phyloP scores from a whole-genome alignment of 2,329 filamentous ascomycete genomes.

The Beauveria sp. region DNA sequence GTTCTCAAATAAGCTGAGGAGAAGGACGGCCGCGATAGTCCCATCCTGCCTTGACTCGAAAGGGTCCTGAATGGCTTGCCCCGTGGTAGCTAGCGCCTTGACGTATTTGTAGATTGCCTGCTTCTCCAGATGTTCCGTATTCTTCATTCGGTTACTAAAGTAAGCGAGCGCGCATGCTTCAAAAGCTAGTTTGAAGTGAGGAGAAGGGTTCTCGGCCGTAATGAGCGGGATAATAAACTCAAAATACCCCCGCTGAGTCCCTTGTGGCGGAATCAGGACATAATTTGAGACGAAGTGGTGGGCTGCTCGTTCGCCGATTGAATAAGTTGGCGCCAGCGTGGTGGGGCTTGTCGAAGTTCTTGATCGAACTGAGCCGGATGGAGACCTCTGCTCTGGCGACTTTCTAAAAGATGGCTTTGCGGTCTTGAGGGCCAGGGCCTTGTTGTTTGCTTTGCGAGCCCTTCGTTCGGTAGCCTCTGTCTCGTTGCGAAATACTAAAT shows the following conservation, averaged over 20 bases:
- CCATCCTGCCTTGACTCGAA: slow-evolving; percentile 43
- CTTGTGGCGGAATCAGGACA: slow-evolving; percentile 44
- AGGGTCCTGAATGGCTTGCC: slow-evolving; percentile 45
- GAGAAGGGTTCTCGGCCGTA: slow-evolving; percentile 33
- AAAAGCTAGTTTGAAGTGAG: slow-evolving; percentile 49
- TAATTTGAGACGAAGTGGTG: slow-evolving; percentile 57
- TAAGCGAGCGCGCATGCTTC: slow-evolving; percentile 52
- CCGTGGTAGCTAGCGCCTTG: slow-evolving; percentile 45
- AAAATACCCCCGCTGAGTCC: slow-evolving; percentile 47
- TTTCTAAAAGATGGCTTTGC: slow-evolving; percentile 20
- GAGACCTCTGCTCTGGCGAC: neutral
- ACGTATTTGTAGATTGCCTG: slow-evolving; percentile 46
- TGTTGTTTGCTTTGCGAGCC: slow-evolving; percentile 49
- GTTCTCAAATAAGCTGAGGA: slow-evolving; percentile 54
- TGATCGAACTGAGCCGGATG: slow-evolving; percentile 13
- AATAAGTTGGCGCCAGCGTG: slow-evolving; percentile 22
- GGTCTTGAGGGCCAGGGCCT: slow-evolving; percentile 31
- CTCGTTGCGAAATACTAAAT: slow-evolving; percentile 65
- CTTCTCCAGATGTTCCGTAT: slow-evolving; percentile 26
- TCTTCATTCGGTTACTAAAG: slow-evolving; percentile 42
- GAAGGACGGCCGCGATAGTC: slow-evolving; percentile 51
- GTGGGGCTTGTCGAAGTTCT: slow-evolving; percentile 17
- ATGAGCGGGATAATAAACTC: slow-evolving; percentile 53
- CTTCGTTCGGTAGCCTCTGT: slow-evolving; percentile 59
- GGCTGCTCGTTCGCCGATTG: slow-evolving; percentile 46